Evolutionary conservation across 2,329 filamentous ascomycete species (phyloP).

Genomic region (Phaeosphaeria sp.): DNA sequence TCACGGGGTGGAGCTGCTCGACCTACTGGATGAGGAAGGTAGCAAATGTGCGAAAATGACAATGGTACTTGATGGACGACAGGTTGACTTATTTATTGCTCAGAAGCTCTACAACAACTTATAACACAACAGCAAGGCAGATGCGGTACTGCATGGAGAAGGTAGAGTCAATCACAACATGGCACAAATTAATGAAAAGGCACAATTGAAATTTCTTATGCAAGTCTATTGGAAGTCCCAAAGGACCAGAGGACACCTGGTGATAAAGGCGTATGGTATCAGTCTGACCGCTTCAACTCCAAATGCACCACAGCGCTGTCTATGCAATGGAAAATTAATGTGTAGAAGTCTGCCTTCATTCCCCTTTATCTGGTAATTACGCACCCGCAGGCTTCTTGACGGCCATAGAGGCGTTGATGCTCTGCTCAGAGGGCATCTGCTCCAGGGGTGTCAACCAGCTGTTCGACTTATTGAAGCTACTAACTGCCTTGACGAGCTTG

Average conservation of each 20-base stretch:
- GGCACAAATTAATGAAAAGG: too few species aligned
- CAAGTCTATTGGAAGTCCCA: too few species aligned
- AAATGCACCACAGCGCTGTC: background rate
- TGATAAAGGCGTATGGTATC: too few species aligned
- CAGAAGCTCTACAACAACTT: too few species aligned
- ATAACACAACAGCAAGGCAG: too few species aligned
- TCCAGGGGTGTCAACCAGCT: conserved; percentile 39
- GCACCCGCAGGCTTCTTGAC: conserved; percentile 16
- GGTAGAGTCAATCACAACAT: too few species aligned
- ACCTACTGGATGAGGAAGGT: background rate
- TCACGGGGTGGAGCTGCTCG: background rate
- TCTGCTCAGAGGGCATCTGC: conserved; percentile 40
- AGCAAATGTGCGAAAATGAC: background rate
- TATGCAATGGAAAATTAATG: background rate
- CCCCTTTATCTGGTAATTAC: background rate
- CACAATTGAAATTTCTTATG: too few species aligned
- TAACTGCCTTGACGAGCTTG: conserved; percentile 51
- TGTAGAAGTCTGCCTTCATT: background rate
- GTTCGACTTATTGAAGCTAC: conserved; percentile 38
- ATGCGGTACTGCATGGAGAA: too few species aligned
- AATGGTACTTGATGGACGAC: background rate
- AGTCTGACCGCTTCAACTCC: too few species aligned
- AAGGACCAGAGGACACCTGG: too few species aligned
- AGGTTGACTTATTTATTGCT: too few species aligned
- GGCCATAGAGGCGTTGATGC: conserved; percentile 30